phyloP scores from a whole-genome alignment of 1,139 yeast genomes.

The Citeromyces hawaiiensis region DNA sequence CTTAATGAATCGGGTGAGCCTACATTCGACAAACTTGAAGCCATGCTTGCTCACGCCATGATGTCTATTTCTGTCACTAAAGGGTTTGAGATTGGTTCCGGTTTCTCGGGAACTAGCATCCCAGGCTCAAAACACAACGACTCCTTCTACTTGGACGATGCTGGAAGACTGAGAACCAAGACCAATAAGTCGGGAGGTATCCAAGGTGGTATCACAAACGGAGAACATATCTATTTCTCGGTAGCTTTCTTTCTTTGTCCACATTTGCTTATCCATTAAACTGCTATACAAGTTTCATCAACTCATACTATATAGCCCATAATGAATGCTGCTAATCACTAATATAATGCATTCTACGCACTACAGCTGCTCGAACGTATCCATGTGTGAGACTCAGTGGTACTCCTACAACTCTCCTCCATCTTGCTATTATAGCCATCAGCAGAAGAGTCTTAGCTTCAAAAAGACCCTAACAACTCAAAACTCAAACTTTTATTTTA shows the following conservation, averaged over 20 bases:
- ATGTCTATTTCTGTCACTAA: slow-evolving; percentile 93
- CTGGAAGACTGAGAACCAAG: slow-evolving; percentile 57
- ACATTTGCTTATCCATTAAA: too few species aligned
- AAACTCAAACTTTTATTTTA: slow-evolving; percentile 3
- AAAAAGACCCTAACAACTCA: too few species aligned
- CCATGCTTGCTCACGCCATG: slow-evolving; percentile 94
- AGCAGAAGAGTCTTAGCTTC: too few species aligned
- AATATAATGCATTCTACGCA: too few species aligned
- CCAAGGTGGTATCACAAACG: slow-evolving; percentile 96
- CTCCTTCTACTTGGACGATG: slow-evolving; percentile 48
- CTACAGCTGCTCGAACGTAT: too few species aligned
- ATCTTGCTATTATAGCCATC: too few species aligned
- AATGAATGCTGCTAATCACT: too few species aligned
- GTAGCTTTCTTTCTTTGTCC: too few species aligned
- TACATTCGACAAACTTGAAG: slow-evolving; percentile 92
- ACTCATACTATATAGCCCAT: too few species aligned
- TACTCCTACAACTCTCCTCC: too few species aligned
- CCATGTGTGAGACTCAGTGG: too few species aligned
- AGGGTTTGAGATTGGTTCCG: slow-evolving; percentile 96
- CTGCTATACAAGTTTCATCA: too few species aligned
- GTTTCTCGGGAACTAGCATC: slow-evolving; percentile 77
- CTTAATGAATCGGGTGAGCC: slow-evolving; percentile 97
- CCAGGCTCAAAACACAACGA: slow-evolving; percentile 95
- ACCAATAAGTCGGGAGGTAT: slow-evolving; percentile 96
- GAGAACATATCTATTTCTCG: slow-evolving; percentile 86